Conservation (phyloP, 495 filamentous ascomycete genomes). For the Apiosordaria backusii region DNA sequence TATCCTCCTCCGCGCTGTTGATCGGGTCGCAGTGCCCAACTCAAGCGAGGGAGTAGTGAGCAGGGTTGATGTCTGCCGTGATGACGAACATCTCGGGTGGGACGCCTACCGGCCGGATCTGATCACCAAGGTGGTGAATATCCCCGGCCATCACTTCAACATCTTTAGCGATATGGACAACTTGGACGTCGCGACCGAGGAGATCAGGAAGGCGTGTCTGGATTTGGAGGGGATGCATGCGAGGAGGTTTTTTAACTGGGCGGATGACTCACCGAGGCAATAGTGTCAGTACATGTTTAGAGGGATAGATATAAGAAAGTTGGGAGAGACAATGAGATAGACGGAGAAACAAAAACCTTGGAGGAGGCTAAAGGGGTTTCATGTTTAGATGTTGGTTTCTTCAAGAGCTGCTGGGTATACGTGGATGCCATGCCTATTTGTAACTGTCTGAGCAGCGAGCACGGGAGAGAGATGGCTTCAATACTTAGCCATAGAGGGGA, state of each 20-base stretch:
- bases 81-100: slow-evolving; percentile 40
- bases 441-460: no score
- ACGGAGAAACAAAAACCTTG: no score
- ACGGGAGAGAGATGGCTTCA: no score
- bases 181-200: slow-evolving; percentile 28
- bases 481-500: no score
- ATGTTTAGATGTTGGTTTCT: no score
- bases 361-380: no score
- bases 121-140: slow-evolving; percentile 35
- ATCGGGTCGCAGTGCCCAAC: slow-evolving; percentile 28
- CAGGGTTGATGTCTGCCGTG: slow-evolving; percentile 34
- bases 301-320: no score
- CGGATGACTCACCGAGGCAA: no score
- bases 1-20: slow-evolving; percentile 37
- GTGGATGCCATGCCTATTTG: no score
- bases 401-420: no score
- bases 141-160: slow-evolving; percentile 45
- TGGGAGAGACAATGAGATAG: no score
- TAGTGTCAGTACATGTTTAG: no score
- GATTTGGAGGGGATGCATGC: slow-evolving; percentile 24
- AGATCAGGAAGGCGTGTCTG: slow-evolving; percentile 35
- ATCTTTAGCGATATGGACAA: slow-evolving; percentile 33
- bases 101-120: slow-evolving; percentile 32
- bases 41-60: slow-evolving; percentile 26
- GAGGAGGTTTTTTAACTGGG: not conserved